Evolutionary conservation across 1,284 basidiomycete species (phyloP), one percentile per base, ranked within the genome.

Genomic region (Violaceomyces palustris): DNA sequence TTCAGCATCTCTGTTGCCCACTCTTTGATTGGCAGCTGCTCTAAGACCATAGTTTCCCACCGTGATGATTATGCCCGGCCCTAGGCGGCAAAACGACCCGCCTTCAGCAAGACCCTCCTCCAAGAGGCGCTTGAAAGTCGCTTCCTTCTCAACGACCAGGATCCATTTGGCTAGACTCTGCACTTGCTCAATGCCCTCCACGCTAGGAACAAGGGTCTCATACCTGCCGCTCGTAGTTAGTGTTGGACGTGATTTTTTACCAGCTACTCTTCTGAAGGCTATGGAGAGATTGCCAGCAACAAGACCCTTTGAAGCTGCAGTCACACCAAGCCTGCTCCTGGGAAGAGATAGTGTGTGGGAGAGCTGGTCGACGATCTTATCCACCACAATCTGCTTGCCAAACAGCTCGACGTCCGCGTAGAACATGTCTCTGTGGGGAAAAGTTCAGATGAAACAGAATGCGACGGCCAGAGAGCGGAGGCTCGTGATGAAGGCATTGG

Each of bases 111-210:
- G 18, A 21, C 21, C 24, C 10, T 21, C 22, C 10, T 65, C 47
- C 4, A 50, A 9, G 1, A 65, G 33, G 3, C 27, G 19, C 26
- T 59, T 46, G 36, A 64, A 65, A 15, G 53, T 50, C 0, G 65
- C 61, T 25, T 68, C 64, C 27, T 70, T 70, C 45, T 70, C 67
- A 3, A 70, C 66, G 2, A 70, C 36, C 6, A 70, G 31, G n/a
- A 64, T 42, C 19, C 58, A 44, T 6, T 42, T 32, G 3, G 38
- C 54, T 1, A n/a, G 15, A 5, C 32, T 42, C 17, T 21, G n/a
- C 17, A 56, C 39, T 11, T 24, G 17, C 28, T 17, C 11, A 4
- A 54, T 22, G 8, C 34, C 35, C 17, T 39, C 27, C 3, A 39
- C 23, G 35, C 35, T 45, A 3, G 56, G 51, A 2, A 60, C 45